Percentiles rank a stretch among this genome's conserved stretches.
phyloP scores from a whole-genome alignment of 805 yeast genomes.

The Yarrowia sp. region DNA sequence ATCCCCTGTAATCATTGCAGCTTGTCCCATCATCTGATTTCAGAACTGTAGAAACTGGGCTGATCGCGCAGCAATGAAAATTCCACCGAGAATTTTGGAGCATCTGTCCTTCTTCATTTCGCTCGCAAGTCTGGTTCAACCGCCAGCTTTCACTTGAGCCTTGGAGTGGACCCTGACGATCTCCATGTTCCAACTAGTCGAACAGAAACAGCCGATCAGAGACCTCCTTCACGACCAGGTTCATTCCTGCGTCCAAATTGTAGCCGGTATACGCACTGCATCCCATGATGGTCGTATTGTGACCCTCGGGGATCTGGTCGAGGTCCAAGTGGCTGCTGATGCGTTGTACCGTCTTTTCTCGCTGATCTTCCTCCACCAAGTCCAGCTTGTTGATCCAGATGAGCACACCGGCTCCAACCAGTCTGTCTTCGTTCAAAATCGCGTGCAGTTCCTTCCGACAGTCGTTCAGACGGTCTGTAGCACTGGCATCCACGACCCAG shows the following conservation, averaged over 20 bases:
- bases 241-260: constrained; percentile 43
- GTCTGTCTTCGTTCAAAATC: constrained; percentile 62
- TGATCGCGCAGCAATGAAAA: no score
- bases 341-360: constrained; percentile 27
- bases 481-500: constrained; percentile 79
- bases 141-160: no score
- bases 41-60: no score
- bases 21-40: no score
- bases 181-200: no score
- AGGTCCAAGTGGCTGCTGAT: constrained; percentile 38
- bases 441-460: constrained; percentile 62
- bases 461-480: constrained; percentile 61
- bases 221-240: constrained; percentile 47
- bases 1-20: no score
- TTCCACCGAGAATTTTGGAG: no score
- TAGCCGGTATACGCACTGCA: constrained; percentile 52
- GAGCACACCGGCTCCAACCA: constrained; percentile 67
- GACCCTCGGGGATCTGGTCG: constrained; percentile 39
- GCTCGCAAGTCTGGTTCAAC: no score
- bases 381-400: constrained; percentile 77
- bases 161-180: no score
- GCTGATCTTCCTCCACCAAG: constrained; percentile 40
- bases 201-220: constrained; percentile 43
- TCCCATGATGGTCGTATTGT: constrained; percentile 45
- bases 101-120: no score